Percentiles rank a stretch among this genome's conserved stretches.
Evolutionary conservation across 768 basidiomycete genomes (phyloP).

Genomic region (Brasilioporus rufonigricans): DNA sequence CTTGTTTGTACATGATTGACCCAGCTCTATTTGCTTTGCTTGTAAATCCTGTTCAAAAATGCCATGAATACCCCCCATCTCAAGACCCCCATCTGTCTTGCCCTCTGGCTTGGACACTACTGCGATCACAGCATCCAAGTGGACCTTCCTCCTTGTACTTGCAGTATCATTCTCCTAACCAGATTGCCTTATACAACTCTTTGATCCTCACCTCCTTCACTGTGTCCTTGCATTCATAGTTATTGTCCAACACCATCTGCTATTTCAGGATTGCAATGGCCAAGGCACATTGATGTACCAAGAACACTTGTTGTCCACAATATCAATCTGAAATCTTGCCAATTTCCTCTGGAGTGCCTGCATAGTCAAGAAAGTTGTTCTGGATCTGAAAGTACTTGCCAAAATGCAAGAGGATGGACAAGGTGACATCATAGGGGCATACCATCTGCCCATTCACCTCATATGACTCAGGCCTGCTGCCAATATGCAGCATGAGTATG

Average conservation of each 20-base stretch:
- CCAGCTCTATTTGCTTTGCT: too few relatives aligned
- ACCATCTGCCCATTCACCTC: too few relatives aligned
- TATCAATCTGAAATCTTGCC: slow-evolving; percentile 98
- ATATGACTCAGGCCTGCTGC: too few relatives aligned
- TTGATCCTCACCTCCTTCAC: slow-evolving; percentile 58
- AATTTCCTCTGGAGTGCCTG: slow-evolving; percentile 84
- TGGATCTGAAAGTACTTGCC: too few relatives aligned
- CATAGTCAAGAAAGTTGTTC: slow-evolving; percentile 95
- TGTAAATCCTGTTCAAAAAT: too few relatives aligned
- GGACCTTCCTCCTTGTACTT: slow-evolving; percentile 76
- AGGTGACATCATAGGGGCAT: too few relatives aligned
- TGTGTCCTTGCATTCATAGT: slow-evolving; percentile 59
- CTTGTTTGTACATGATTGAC: too few relatives aligned
- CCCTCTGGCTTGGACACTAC: slow-evolving; percentile 59
- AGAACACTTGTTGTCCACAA: too few relatives aligned
- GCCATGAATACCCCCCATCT: too few relatives aligned
- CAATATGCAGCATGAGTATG: too few relatives aligned
- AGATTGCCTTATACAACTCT: slow-evolving; percentile 68
- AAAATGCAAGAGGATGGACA: too few relatives aligned
- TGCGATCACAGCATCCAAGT: slow-evolving; percentile 68
- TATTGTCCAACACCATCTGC: slow-evolving; percentile 56
- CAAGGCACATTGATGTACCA: slow-evolving; percentile 93
- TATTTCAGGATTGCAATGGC: slow-evolving; percentile 52
- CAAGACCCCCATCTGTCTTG: slow-evolving; percentile 44
- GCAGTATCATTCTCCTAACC: slow-evolving; percentile 62